Evolutionary conservation across 176 grass and related monocot genomes (phyloP).

Genomic region (Zoysia japonica): DNA sequence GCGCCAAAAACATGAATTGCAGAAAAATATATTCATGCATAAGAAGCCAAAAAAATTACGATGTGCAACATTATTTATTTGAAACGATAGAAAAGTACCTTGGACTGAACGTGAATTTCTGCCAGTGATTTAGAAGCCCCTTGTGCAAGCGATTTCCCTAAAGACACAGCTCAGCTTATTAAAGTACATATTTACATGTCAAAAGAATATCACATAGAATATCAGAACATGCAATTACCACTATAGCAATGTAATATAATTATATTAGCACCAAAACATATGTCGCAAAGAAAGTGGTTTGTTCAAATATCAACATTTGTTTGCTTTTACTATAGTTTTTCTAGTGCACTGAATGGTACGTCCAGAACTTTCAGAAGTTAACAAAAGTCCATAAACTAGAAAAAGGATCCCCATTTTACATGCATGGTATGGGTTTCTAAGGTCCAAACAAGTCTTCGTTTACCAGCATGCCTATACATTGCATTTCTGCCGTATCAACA

Average conservation of each 20-base stretch:
- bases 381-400: neutral
- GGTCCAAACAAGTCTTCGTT: neutral
- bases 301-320: neutral
- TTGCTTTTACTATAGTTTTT: neutral
- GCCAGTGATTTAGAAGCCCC: constrained; percentile 93
- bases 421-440: neutral
- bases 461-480: neutral
- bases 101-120: constrained; percentile 95
- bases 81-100: constrained; percentile 57
- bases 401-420: neutral
- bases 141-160: constrained; percentile 97
- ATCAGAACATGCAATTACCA: constrained; percentile 17
- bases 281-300: neutral
- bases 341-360: neutral
- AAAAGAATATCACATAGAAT: constrained; percentile 24
- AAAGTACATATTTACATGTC: constrained; percentile 12
- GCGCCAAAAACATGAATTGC: neutral
- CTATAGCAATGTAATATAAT: neutral
- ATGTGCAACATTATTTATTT: neutral
- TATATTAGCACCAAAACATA: neutral
- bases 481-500: neutral
- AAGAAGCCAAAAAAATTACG: neutral
- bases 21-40: constrained; percentile 9
- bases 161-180: constrained; percentile 35
- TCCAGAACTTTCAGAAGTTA: neutral